Evolutionary conservation across 2,329 filamentous ascomycete species (phyloP), one percentile per base, ranked within the genome.

Genomic region (Fusarium mundagurra): DNA sequence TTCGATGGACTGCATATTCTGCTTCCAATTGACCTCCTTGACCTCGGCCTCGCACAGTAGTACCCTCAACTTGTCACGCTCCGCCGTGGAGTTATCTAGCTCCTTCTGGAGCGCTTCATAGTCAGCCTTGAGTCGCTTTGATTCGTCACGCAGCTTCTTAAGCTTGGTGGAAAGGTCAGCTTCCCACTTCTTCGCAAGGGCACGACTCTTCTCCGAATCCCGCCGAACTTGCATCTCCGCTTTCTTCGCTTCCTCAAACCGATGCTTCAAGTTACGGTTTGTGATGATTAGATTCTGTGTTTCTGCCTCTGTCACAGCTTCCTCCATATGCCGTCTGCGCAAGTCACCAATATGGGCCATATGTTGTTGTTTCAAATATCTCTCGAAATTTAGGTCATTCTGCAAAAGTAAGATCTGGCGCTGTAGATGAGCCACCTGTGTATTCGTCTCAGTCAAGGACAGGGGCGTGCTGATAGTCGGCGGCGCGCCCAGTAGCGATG

Each of bases 301-400:
- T 79, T 96, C 93, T 2, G 94, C 93, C 80, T 96, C 94, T 2
- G 90, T 92, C 4, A 93, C 92, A 13, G 93, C 93, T 80, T 95
- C 92, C 73, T 90, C 90, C 72, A 96, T 90, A 67, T 94, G 92
- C 71, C 91, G 91, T 20, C 93, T 88, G 75, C 93, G 92, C 47
- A 96, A 83, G 77, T 94, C 92, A 2, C 93, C 93, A 79, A 96
- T 95, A 67, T 96, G 93, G 5, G 92, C 89, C 74, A 95, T 89
- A 80, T 96, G 94, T 78, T 96, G 94, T 73, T 94, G 90, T 80
- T 95, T 96, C 77, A 96, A 88, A 81, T 94, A 96, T 33, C 93
- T 88, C 81, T 96, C 94, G 78, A 96, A 96, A 73, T 93, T 93
- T 48, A 96, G 85, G 76, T 96, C 93, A 71, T 95, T 96, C 50